Evolutionary conservation across 23 red algal genomes (phyloP), one percentile per base, ranked within the genome.

Genomic region (Gracilaria gracilis): DNA sequence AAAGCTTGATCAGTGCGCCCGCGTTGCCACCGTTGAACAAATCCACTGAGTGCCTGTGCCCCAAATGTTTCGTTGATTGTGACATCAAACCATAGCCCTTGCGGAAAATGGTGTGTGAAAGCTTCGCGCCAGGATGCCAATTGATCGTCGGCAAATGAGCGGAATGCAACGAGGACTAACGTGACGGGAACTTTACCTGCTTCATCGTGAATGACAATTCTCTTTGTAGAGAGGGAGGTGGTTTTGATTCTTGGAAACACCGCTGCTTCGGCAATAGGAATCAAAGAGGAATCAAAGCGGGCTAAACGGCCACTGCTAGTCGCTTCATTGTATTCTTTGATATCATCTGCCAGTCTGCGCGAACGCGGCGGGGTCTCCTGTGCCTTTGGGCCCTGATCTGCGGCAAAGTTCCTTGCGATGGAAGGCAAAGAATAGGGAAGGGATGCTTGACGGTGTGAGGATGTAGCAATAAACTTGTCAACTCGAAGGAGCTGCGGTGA

Each of bases 231-330:
- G 11, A 90, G 75, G 23, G 57, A 69, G 20, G 87, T 90, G 4
- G 87, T 90, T 32, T 90, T 90, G 73, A 90, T 90, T 34, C 87
- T 47, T 42, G 87, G 87, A 90, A 90, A 90, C 39, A 79, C 40
- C 31, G 40, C 58, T 48, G 87, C 87, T 23, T 49, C 49, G 15
- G 67, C 21, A 28, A 69, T 31, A 4, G 87, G 87, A 64, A 80
- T 61, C 59, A 80, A 57, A 51, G 57, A 64, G 9, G 87, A 37
- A 42, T 90, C 87, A 59, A 49, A 77, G n/a, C 46, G 72, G 32
- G 72, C 72, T 77, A 49, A n/a, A 28, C 72, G 72, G 28, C 72
- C 72, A 28, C 40, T 77, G 42, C 72, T 46, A 17, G 72, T 77
- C 11, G 72, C 72, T 77, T 77, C 72, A 21, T 77, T 77, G 42